phyloP scores from a whole-genome alignment of 2,329 filamentous ascomycete species.

The Fusarium pseudonygamai region DNA sequence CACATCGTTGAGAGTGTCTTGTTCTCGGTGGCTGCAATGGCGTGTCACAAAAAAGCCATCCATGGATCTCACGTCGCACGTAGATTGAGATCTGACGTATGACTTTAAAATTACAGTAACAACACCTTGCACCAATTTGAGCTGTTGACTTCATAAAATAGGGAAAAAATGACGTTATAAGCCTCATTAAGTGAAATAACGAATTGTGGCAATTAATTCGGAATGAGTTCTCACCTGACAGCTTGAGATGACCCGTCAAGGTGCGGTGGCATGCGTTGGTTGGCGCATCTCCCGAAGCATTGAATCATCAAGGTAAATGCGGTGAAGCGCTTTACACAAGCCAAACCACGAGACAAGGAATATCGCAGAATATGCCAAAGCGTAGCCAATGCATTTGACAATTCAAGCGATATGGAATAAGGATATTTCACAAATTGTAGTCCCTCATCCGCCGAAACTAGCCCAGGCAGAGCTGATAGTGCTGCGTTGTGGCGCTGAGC shows the following conservation, averaged over 20 bases:
- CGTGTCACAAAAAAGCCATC: background rate
- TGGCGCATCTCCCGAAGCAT: background rate
- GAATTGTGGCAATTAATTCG: background rate
- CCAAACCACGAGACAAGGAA: background rate
- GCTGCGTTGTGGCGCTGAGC: slow-evolving; percentile 8
- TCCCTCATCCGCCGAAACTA: background rate
- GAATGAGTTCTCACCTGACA: slow-evolving; percentile 1
- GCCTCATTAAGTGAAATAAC: background rate
- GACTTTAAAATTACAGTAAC: background rate
- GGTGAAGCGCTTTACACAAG: slow-evolving; percentile 11
- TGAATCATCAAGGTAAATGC: background rate
- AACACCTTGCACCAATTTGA: background rate
- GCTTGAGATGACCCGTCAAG: background rate
- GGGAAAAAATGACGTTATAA: background rate
- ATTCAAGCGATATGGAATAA: background rate
- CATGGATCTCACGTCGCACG: background rate
- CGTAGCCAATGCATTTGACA: no score
- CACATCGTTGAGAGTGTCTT: background rate
- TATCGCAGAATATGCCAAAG: background rate
- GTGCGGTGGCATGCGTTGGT: background rate
- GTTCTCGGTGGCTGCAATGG: background rate
- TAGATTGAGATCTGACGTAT: background rate
- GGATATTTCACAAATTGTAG: background rate
- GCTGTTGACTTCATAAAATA: no score
- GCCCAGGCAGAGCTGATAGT: background rate